phyloP scores from a whole-genome alignment of 129 eudicot genomes.

The Flaveria robusta region DNA sequence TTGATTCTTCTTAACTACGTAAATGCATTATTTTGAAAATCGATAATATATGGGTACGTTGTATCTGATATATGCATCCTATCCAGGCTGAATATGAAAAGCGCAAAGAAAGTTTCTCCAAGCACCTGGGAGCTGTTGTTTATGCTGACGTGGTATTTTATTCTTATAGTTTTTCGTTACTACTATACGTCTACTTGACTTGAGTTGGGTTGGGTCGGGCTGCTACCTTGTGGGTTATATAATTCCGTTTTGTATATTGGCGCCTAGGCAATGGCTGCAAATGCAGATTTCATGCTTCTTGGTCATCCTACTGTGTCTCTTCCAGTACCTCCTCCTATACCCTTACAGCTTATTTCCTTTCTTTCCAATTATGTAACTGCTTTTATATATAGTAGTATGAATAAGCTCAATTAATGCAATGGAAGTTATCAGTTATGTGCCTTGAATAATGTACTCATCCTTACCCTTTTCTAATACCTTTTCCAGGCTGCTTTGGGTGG shows the following conservation, averaged over 20 bases:
- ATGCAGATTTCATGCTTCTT: constrained; percentile 94
- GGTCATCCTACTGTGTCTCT: constrained; percentile 87
- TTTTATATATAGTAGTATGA: constrained; percentile 5
- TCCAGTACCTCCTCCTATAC: constrained; percentile 72
- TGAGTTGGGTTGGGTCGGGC: neutral
- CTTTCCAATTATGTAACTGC: neutral
- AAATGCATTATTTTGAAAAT: too few relatives aligned
- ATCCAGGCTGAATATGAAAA: constrained; percentile 91
- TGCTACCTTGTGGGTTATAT: neutral
- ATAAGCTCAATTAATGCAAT: neutral
- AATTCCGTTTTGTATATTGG: neutral
- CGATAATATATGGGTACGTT: too few relatives aligned
- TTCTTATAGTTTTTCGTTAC: neutral
- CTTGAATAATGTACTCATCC: constrained; percentile 22
- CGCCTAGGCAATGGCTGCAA: constrained; percentile 74
- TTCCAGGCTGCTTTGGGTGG: constrained; percentile 80
- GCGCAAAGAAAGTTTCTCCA: constrained; percentile 80
- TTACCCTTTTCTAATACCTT: neutral
- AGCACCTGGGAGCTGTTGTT: constrained; percentile 86
- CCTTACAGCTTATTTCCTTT: constrained; percentile 53
- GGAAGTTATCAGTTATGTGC: constrained; percentile 30
- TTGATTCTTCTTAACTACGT: too few relatives aligned
- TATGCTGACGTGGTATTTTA: constrained; percentile 87
- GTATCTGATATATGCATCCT: constrained; percentile 27
- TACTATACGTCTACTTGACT: neutral